A percentile compares a stretch with the other conserved stretches of the same genome.
Evolutionary conservation across 1,284 basidiomycete species (phyloP).

Genomic region (Phlebopus sp.): DNA sequence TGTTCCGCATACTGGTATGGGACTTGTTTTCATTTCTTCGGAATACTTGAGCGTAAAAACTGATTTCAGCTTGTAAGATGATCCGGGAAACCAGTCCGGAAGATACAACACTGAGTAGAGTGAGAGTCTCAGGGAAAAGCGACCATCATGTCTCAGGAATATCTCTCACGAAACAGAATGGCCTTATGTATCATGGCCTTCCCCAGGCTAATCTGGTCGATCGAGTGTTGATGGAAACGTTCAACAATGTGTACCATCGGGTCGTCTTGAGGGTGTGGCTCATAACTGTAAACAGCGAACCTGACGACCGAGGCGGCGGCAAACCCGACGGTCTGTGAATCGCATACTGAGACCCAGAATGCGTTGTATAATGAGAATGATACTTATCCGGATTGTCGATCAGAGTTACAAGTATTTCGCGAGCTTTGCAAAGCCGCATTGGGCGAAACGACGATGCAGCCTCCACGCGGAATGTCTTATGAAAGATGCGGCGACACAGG

Average conservation of each 20-base stretch:
- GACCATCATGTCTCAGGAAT: too few relatives aligned
- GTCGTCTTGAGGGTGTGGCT: conserved; percentile 4
- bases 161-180: conserved; percentile 9
- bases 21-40: background rate
- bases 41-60: background rate
- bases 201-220: background rate
- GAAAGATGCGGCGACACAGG: conserved; percentile 9
- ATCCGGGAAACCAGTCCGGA: conserved; percentile 9
- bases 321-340: background rate
- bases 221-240: background rate
- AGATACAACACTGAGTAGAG: conserved; percentile 2
- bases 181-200: background rate
- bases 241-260: conserved; percentile 4
- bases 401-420: background rate
- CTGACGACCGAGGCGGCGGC: conserved; percentile 1
- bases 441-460: background rate
- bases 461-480: conserved; percentile 1
- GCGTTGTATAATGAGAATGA: conserved; percentile 10
- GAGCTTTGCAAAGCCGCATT: background rate
- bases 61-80: background rate
- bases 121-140: too few relatives aligned
- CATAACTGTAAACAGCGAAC: conserved; percentile 8
- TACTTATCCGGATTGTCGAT: conserved; percentile 8
- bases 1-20: conserved; percentile 8
- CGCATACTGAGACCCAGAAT: too few relatives aligned